Conservation (phyloP, 176 grass and related monocot species). For the Metroxylon sagu region DNA sequence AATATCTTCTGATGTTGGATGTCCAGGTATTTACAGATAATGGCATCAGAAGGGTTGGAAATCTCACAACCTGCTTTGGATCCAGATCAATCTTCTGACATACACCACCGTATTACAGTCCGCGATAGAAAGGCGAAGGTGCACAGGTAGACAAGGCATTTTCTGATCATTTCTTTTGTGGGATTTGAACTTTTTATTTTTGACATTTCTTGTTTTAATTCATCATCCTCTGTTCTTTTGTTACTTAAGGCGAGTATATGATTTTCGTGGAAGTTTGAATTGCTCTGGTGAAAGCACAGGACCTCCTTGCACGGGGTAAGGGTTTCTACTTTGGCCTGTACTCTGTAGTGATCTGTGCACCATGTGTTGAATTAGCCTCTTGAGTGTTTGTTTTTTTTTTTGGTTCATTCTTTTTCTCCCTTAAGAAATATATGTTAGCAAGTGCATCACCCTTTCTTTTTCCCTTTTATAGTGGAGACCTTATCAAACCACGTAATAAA, state of each 20-base stretch:
- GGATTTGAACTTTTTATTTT: not conserved
- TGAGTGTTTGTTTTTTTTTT: no score
- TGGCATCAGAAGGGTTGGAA: constrained; percentile 93
- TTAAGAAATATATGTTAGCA: no score
- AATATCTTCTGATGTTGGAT: not conserved
- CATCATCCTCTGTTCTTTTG: constrained; percentile 9
- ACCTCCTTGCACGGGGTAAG: constrained; percentile 96
- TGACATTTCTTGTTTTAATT: not conserved
- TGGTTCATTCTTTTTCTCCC: no score
- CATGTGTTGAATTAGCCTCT: no score
- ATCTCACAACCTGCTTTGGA: constrained; percentile 95
- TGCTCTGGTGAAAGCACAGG: constrained; percentile 80
- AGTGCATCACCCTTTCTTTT: no score
- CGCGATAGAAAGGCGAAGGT: constrained; percentile 80
- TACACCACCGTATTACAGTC: constrained; percentile 92
- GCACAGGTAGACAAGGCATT: constrained; percentile 46
- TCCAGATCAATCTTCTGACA: constrained; percentile 78
- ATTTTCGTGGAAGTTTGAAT: constrained; percentile 58
- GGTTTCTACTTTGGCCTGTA: not conserved
- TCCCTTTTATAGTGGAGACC: no score
- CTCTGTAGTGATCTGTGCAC: no score
- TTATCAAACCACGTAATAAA: no score
- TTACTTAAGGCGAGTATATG: constrained; percentile 64
- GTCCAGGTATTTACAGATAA: constrained; percentile 83
- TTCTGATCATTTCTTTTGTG: constrained; percentile 4